phyloP scores from a whole-genome alignment of 306 rosid species.

The Pyrus betulifolia region DNA sequence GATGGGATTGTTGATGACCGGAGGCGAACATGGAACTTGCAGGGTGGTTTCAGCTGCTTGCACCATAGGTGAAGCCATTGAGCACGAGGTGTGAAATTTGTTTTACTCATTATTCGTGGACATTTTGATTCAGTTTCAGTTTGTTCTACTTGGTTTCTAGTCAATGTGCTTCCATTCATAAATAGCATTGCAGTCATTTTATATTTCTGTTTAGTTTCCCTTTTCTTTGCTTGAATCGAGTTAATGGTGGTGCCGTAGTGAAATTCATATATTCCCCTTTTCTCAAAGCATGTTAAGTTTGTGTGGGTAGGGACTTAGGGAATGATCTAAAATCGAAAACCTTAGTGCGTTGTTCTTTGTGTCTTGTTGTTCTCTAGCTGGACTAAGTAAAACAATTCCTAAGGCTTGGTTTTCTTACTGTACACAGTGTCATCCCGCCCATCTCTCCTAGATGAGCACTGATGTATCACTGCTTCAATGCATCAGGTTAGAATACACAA shows the following conservation, averaged over 20 bases:
- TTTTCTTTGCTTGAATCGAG: background rate
- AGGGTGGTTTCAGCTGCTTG: slow-evolving; percentile 66
- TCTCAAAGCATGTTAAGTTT: background rate
- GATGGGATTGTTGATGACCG: slow-evolving; percentile 72
- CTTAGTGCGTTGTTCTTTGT: background rate
- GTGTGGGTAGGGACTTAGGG: background rate
- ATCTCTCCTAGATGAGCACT: slow-evolving; percentile 13
- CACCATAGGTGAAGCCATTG: slow-evolving; percentile 75
- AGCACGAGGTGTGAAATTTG: slow-evolving; percentile 71
- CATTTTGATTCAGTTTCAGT: background rate
- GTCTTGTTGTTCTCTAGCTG: slow-evolving; percentile 10
- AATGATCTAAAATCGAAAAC: background rate
- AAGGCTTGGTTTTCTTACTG: slow-evolving; percentile 7
- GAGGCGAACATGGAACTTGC: slow-evolving; percentile 41
- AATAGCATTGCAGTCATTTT: background rate
- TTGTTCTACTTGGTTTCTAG: background rate
- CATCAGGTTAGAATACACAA: slow-evolving; percentile 74
- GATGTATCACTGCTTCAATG: slow-evolving; percentile 19
- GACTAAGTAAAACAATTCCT: slow-evolving; percentile 5
- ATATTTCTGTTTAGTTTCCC: background rate
- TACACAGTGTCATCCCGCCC: background rate
- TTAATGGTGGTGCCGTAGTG: background rate
- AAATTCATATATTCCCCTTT: background rate
- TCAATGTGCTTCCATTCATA: background rate
- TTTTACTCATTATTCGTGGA: slow-evolving; percentile 15